phyloP scores from a whole-genome alignment of 129 eudicot species.

The Helianthus annuus region DNA sequence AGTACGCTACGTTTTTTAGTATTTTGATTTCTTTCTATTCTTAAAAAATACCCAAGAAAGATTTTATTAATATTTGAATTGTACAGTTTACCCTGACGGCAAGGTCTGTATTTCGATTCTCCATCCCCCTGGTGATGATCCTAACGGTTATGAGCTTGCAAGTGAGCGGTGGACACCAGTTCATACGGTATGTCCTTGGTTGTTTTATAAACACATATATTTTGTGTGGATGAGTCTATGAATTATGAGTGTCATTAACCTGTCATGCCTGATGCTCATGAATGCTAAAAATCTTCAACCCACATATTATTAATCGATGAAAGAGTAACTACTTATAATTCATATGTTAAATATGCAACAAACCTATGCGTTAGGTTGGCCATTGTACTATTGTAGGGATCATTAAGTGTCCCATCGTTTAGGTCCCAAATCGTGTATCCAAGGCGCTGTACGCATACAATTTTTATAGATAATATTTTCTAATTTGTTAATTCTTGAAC shows the following conservation, averaged over 20 bases:
- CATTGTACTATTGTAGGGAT: background rate
- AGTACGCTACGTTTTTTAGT: slow-evolving; percentile 14
- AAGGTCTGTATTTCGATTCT: slow-evolving; percentile 98
- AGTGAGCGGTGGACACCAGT: slow-evolving; percentile 99
- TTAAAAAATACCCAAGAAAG: background rate
- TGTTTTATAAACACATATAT: background rate
- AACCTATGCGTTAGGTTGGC: slow-evolving; percentile 1
- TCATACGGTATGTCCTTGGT: slow-evolving; percentile 72
- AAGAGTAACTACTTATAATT: slow-evolving; percentile 5
- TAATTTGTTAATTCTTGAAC: too few species aligned
- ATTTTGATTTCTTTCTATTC: background rate
- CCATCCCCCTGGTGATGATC: slow-evolving; percentile 99
- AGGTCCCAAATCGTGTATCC: too few species aligned
- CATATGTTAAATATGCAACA: background rate
- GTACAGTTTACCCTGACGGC: slow-evolving; percentile 86
- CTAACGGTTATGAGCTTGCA: slow-evolving; percentile 97
- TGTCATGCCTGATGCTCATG: background rate
- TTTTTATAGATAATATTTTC: too few species aligned
- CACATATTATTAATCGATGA: background rate
- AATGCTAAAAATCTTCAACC: background rate
- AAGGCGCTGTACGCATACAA: too few species aligned
- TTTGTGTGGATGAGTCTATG: background rate
- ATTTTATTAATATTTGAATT: background rate
- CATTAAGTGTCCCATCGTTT: background rate
- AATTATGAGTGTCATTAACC: slow-evolving; percentile 1